Evolutionary conservation across 2,329 filamentous ascomycete genomes (phyloP).

Genomic region (Sporothrix brunneoviolacea): DNA sequence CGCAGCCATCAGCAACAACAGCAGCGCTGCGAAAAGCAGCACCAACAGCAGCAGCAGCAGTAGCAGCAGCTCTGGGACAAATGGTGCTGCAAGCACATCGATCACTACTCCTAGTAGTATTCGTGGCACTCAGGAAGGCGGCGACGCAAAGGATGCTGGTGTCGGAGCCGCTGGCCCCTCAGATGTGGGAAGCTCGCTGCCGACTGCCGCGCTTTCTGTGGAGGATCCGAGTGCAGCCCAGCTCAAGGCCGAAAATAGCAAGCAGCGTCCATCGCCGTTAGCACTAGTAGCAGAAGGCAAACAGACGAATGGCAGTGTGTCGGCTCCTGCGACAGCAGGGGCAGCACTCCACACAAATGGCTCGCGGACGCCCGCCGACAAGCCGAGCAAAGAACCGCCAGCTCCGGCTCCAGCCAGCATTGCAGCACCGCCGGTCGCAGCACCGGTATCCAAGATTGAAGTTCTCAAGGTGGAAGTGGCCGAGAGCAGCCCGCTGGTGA

Average conservation of each 20-base stretch:
- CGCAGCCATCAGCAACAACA: neutral
- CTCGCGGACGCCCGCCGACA: conserved; percentile 34
- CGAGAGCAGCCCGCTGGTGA: conserved; percentile 17
- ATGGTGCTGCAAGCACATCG: neutral
- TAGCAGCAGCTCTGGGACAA: neutral
- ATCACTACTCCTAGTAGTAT: neutral
- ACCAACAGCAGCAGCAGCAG: neutral
- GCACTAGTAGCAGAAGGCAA: neutral
- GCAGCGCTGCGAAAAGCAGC: neutral
- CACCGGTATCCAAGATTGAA: conserved; percentile 28
- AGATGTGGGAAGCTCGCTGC: neutral
- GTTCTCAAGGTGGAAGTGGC: conserved; percentile 20
- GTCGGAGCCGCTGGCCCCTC: neutral
- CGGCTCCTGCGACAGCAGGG: conserved; percentile 29
- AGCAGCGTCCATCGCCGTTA: conserved; percentile 49
- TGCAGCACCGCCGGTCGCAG: neutral
- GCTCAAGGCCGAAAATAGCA: conserved; percentile 48
- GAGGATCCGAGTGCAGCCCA: conserved; percentile 67
- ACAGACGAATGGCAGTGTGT: neutral
- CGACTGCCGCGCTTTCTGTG: conserved; percentile 53
- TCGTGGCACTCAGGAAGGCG: neutral
- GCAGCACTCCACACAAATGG: conserved; percentile 24
- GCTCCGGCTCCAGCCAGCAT: conserved; percentile 9
- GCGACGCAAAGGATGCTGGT: neutral
- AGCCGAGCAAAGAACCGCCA: conserved; percentile 40